Base-by-base conservation (phyloP, 108 stramenopile genomes). In the Discostella pseudostelligera region DNA sequence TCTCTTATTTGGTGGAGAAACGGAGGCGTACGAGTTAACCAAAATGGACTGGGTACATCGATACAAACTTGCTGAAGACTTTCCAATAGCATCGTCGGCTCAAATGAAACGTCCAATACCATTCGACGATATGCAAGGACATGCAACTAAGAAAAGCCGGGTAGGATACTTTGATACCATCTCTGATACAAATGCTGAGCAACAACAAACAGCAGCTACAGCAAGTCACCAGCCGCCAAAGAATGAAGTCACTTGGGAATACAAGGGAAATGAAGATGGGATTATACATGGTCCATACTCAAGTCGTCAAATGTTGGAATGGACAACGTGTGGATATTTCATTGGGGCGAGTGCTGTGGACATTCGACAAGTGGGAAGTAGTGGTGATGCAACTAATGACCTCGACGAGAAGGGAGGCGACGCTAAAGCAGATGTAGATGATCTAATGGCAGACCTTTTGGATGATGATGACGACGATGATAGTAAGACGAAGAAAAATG, bases 311-410 rank as follows among this genome's bases (percentile, higher is more conserved):
- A 90, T 93, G 92, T 40, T 81, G 49, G 83, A 63, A 29, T 93
- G 92, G 92, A 87, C 75, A 8, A 59, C 82, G 0, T 75, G 83
- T 26, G 92, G 92, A 4, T 93, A 93, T 61, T 93, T 93, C 70
- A 80, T 93, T 39, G 92, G 87, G 12, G 66, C 62, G 17, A 83
- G 84, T 51, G 82, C 87, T 9, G 92, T 93, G 12, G 84, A 84
- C 48, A 81, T 92, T 44, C 83, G 91, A 21, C 74, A 62, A 8
- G 72, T 87, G 12, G 44, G 47, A 22, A 40, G 36, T 13, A n/a
- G n/a, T n/a, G n/a, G n/a, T n/a, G n/a, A n/a, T n/a, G n/a, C n/a
- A n/a, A n/a, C n/a, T n/a, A 25, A 44, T 45, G 14, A 10, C 14
- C 21, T 48, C 36, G 51, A 20, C 19, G 58, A 21, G 29, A 54